Percentiles rank a stretch among this genome's conserved stretches.
Evolutionary conservation across 805 yeast genomes (phyloP).

Genomic region (Candida hungchunana): DNA sequence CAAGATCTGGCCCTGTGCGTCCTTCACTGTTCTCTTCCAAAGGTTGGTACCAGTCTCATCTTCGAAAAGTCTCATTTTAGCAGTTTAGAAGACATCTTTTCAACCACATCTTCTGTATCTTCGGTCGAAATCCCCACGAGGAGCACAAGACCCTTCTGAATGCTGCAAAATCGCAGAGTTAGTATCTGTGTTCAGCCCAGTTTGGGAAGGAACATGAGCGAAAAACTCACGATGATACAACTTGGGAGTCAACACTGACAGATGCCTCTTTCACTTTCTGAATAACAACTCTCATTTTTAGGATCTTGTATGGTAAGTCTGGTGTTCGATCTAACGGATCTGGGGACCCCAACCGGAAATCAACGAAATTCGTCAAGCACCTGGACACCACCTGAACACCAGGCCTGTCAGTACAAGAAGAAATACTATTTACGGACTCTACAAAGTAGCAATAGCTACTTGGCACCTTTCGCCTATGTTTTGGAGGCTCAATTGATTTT

Average conservation of each 20-base stretch:
- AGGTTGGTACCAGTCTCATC: constrained; percentile 56
- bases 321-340: too few species aligned
- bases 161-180: constrained; percentile 29
- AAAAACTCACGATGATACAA: constrained; percentile 55
- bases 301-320: too few species aligned
- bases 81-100: constrained; percentile 63
- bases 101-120: constrained; percentile 74
- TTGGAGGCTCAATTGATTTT: too few species aligned
- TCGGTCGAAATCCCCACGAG: constrained; percentile 79
- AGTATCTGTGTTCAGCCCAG: neutral
- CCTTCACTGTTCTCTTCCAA: constrained; percentile 72
- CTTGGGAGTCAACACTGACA: constrained; percentile 70
- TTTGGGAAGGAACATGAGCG: neutral
- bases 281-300: constrained; percentile 79
- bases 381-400: too few species aligned
- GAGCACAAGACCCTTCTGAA: constrained; percentile 69
- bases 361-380: too few species aligned
- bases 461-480: too few species aligned
- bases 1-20: constrained; percentile 62
- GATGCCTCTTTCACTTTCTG: constrained; percentile 89
- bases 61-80: constrained; percentile 68
- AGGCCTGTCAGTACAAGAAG: too few species aligned
- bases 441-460: too few species aligned
- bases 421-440: too few species aligned
- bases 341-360: too few species aligned